These are phyloP conservation scores for Termitomyces sp. DNA, from an alignment of 768 basidiomycete genomes.

Conservation along the genomic window DNA sequence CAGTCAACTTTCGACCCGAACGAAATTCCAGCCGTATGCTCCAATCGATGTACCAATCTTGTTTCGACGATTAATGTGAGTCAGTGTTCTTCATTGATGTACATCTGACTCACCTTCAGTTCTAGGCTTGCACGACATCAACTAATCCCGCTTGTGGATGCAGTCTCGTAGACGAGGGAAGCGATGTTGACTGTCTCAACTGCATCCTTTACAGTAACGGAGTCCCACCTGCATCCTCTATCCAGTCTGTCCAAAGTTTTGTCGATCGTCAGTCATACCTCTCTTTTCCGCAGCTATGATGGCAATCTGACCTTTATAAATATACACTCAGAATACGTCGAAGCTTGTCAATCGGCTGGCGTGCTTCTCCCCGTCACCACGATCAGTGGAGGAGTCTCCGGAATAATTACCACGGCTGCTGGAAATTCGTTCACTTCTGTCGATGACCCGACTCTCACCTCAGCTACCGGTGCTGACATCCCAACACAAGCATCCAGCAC, in stretches of 20 bases:
- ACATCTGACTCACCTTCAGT: background rate
- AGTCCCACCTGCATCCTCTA: background rate
- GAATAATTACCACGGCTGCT: background rate
- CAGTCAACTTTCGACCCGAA: conserved; percentile 9
- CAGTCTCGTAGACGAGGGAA: conserved; percentile 1
- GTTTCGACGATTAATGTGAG: conserved; percentile 4
- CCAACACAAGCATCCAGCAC: background rate
- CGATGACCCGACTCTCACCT: background rate
- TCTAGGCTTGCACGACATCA: conserved; percentile 1
- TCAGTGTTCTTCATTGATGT: background rate
- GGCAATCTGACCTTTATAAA: background rate
- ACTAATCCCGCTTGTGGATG: conserved; percentile 7
- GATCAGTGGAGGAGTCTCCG: conserved; percentile 4
- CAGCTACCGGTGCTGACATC: background rate
- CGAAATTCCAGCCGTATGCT: conserved; percentile 5
- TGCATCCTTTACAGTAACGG: conserved; percentile 5
- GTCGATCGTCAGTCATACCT: conserved; percentile 7
- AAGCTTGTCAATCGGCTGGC: conserved; percentile 5
- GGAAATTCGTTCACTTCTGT: background rate
- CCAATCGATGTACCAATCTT: background rate
- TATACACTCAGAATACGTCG: conserved; percentile 6
- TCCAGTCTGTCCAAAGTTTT: background rate
- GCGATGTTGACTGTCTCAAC: conserved; percentile 9
- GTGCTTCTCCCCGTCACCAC: conserved; percentile 11
- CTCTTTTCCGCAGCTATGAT: background rate